A percentile compares a stretch with the other conserved stretches of the same genome.
Conservation (phyloP, 257 asterid species). For the Primulina tabacum region DNA sequence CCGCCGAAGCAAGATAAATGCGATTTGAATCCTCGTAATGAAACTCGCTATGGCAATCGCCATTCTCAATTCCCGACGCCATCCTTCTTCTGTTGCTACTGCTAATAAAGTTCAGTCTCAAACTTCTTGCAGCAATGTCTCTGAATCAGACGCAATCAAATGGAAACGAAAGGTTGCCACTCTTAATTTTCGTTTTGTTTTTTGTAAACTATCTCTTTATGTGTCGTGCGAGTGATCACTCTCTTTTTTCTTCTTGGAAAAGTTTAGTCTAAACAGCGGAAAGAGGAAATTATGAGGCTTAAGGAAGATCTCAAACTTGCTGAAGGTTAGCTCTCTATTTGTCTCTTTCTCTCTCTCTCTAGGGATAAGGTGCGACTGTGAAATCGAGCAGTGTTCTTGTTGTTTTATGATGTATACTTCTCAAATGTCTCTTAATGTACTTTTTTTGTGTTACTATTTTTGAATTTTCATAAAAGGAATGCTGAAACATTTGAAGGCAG, state of each 20-base stretch:
- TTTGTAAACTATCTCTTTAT: background rate
- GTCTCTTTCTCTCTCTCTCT: background rate
- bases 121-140: constrained; percentile 15
- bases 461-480: background rate
- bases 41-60: constrained; percentile 75
- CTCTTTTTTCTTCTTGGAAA: constrained; percentile 4
- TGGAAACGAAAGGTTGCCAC: constrained; percentile 69
- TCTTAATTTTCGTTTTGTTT: background rate
- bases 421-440: background rate
- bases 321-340: constrained; percentile 50
- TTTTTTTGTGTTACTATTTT: background rate
- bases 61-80: constrained; percentile 53
- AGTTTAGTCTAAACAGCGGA: constrained; percentile 74
- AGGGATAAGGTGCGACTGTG: background rate
- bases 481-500: background rate
- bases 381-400: background rate
- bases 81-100: constrained; percentile 27
- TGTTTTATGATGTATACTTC: no score
- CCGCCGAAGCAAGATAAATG: constrained; percentile 10
- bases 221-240: constrained; percentile 11
- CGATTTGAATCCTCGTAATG: constrained; percentile 39
- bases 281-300: constrained; percentile 68
- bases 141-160: constrained; percentile 48
- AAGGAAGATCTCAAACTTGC: constrained; percentile 77
- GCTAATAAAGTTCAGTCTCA: constrained; percentile 26